phyloP scores from a whole-genome alignment of 257 asterid genomes.

The Solanum appendiculatum region DNA sequence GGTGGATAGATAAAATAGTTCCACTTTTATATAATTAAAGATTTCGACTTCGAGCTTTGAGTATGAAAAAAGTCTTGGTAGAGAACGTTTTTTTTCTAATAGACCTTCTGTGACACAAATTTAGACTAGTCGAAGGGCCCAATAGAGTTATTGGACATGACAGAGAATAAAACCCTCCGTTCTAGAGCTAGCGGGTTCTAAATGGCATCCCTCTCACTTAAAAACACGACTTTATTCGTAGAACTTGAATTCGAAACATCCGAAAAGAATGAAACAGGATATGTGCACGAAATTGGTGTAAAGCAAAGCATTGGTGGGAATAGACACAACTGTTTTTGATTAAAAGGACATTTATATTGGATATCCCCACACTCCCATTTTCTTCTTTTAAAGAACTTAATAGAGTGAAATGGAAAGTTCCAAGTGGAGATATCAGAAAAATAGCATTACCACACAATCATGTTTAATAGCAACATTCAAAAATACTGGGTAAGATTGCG shows the following conservation, averaged over 20 bases:
- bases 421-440: background rate
- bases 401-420: background rate
- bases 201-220: background rate
- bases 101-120: background rate
- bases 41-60: fast-evolving
- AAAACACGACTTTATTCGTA: background rate
- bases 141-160: background rate
- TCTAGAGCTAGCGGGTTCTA: background rate
- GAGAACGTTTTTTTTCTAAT: background rate
- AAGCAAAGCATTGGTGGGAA: background rate
- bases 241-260: background rate
- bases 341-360: background rate
- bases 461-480: background rate
- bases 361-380: background rate
- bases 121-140: background rate
- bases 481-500: background rate
- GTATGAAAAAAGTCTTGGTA: background rate
- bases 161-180: background rate
- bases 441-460: background rate
- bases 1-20: background rate
- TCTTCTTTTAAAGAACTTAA: background rate
- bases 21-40: background rate
- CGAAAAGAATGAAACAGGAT: background rate
- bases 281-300: background rate
- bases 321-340: background rate